phyloP scores from a whole-genome alignment of 1,284 basidiomycete species.

The Ustilago xerochloae region DNA sequence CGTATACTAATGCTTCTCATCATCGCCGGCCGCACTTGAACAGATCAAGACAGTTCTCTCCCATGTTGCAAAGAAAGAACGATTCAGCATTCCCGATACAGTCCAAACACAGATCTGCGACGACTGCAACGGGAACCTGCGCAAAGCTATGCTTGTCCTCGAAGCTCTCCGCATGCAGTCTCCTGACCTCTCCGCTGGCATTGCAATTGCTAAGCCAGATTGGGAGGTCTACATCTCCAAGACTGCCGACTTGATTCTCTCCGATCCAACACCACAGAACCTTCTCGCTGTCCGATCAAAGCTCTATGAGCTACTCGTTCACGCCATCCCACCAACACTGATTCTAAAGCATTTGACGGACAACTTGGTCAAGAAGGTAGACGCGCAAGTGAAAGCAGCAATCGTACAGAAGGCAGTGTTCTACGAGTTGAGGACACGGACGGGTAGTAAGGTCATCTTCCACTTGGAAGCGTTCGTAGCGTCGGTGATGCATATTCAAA shows the following conservation, averaged over 20 bases:
- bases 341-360: constrained; percentile 73
- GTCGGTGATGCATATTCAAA: constrained; percentile 66
- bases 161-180: constrained; percentile 88
- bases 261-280: constrained; percentile 88
- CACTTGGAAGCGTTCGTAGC: constrained; percentile 67
- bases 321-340: constrained; percentile 92
- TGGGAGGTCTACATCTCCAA: constrained; percentile 98
- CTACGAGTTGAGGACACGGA: constrained; percentile 72
- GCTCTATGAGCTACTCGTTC: constrained; percentile 93
- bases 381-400: constrained; percentile 70
- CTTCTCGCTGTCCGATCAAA: constrained; percentile 92
- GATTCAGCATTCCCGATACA: constrained; percentile 81
- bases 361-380: constrained; percentile 83
- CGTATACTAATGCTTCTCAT: background rate
- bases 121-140: constrained; percentile 88
- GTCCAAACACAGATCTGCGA: constrained; percentile 80
- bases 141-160: constrained; percentile 92
- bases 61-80: constrained; percentile 83
- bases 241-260: constrained; percentile 91
- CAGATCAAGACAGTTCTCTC: constrained; percentile 83
- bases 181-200: constrained; percentile 71
- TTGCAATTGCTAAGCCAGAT: constrained; percentile 88
- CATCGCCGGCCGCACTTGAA: too few relatives aligned
- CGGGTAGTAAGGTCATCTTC: constrained; percentile 65
- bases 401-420: constrained; percentile 77